Conservation (phyloP, 441 rosid genomes). For the Jatropha multifida region DNA sequence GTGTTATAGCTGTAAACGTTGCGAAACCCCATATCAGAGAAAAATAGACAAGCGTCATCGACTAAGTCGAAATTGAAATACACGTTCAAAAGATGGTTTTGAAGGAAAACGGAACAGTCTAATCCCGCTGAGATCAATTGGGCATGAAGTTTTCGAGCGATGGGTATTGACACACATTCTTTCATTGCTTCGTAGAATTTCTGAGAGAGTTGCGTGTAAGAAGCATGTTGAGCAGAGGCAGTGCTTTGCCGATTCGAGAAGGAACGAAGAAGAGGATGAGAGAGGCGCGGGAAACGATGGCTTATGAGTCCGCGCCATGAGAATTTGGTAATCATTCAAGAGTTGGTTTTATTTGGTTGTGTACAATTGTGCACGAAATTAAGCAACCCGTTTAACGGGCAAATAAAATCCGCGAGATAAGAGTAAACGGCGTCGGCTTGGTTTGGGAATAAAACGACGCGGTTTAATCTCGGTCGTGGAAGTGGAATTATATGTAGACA, state of each 20-base stretch:
- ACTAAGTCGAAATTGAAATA: constrained; percentile 20
- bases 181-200: constrained; percentile 20
- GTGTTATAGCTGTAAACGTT: constrained; percentile 25
- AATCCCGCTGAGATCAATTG: constrained; percentile 13
- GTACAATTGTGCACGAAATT: background rate
- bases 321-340: background rate
- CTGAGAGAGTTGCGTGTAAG: constrained; percentile 17
- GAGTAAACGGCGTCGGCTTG: too few species aligned
- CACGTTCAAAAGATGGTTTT: constrained; percentile 18
- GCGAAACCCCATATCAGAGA: constrained; percentile 7
- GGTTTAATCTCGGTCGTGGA: too few species aligned
- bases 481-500: too few species aligned
- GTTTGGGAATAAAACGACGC: too few species aligned
- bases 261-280: background rate
- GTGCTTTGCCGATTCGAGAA: constrained; percentile 5
- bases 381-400: too few species aligned
- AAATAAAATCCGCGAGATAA: too few species aligned
- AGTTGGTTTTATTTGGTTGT: background rate
- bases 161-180: constrained; percentile 10
- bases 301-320: background rate
- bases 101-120: constrained; percentile 17
- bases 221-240: background rate
- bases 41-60: constrained; percentile 20
- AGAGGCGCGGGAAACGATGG: background rate
- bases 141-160: constrained; percentile 17